Evolutionary conservation across 495 filamentous ascomycete genomes (phyloP).

Genomic region (Glutinoglossum americanum): DNA sequence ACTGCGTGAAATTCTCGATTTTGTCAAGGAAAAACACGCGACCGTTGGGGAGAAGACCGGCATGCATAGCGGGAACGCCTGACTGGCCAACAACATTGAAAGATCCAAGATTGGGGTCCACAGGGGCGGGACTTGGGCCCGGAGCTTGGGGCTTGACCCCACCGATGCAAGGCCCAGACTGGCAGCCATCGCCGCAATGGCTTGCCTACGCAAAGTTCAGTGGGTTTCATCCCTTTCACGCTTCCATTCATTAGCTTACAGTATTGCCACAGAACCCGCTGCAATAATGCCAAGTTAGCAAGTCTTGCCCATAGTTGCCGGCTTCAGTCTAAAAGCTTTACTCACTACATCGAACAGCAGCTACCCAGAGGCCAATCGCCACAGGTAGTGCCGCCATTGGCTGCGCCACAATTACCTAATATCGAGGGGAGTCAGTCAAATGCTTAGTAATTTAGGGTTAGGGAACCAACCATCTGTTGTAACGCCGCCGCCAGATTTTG

Average conservation of each 20-base stretch:
- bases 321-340: constrained; percentile 1
- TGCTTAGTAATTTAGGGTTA: neutral
- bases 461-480: constrained; percentile 15
- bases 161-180: constrained; percentile 17
- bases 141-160: constrained; percentile 15
- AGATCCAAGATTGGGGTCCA: constrained; percentile 18
- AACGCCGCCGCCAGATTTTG: constrained; percentile 13
- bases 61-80: constrained; percentile 43
- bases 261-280: constrained; percentile 12
- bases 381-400: constrained; percentile 23
- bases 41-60: constrained; percentile 36
- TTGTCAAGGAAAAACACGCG: constrained; percentile 40
- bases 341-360: constrained; percentile 28
- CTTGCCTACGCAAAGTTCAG: constrained; percentile 5
- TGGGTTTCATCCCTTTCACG: neutral
- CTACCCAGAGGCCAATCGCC: constrained; percentile 26
- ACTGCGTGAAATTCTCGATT: constrained; percentile 36
- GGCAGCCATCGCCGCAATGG: constrained; percentile 21
- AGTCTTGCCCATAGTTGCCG: neutral
- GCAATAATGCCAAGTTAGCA: neutral
- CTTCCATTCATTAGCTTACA: neutral
- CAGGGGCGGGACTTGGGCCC: constrained; percentile 17
- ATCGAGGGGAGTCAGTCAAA: neutral
- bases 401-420: constrained; percentile 24
- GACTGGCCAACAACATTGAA: constrained; percentile 29